Evolutionary conservation across 306 rosid genomes (phyloP).

Genomic region (Alnus glutinosa): DNA sequence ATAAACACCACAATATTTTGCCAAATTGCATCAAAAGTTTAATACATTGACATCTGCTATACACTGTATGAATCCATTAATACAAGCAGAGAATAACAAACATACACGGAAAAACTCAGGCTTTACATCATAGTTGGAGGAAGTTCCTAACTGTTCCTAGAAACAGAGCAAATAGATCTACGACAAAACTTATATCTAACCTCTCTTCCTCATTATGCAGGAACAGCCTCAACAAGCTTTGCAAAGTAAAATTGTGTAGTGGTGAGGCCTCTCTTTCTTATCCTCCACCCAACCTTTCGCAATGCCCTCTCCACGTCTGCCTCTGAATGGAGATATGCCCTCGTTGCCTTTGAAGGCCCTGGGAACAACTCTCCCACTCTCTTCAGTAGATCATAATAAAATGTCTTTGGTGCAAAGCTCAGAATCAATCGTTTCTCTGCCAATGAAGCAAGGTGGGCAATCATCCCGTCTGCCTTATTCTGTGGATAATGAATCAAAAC

Average conservation of each 20-base stretch:
- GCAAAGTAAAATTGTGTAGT: conserved; percentile 93
- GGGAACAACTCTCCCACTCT: conserved; percentile 96
- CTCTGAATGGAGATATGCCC: conserved; percentile 92
- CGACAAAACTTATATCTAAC: conserved; percentile 41
- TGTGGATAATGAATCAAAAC: conserved; percentile 95
- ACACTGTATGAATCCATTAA: conserved; percentile 29
- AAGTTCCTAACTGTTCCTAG: conserved; percentile 31
- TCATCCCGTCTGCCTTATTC: conserved; percentile 86
- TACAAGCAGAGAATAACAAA: conserved; percentile 28
- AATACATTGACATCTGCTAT: conserved; percentile 21
- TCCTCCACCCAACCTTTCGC: conserved; percentile 79
- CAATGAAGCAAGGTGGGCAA: conserved; percentile 84
- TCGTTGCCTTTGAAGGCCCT: conserved; percentile 93
- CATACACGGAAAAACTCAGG: conserved; percentile 29
- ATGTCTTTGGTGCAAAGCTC: conserved; percentile 93
- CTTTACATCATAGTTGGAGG: conserved; percentile 43
- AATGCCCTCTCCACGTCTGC: conserved; percentile 85
- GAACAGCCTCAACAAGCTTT: conserved; percentile 89
- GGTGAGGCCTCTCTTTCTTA: conserved; percentile 72
- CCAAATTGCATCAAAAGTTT: neutral
- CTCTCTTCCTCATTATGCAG: conserved; percentile 45
- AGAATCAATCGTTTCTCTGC: conserved; percentile 75
- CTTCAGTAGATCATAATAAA: conserved; percentile 75
- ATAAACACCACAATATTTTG: conserved; percentile 10
- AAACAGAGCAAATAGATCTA: conserved; percentile 20